These are phyloP conservation scores for Vitellaria paradoxa DNA, from an alignment of 179 eudicot species.

Conservation along the genomic window DNA sequence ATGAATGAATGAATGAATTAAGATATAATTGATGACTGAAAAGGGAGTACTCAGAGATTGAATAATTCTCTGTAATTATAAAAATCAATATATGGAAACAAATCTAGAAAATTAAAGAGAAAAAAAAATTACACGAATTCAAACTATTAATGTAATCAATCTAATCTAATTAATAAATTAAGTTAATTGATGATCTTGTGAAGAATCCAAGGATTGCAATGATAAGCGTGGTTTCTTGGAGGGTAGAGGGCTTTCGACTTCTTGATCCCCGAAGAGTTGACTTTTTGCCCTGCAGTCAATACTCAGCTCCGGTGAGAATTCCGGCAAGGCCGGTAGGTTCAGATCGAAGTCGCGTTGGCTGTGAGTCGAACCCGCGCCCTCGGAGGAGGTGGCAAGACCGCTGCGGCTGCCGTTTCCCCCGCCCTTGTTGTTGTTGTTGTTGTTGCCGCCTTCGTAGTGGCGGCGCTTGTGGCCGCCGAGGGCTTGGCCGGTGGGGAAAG, in stretches of 20 bases:
- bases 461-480: slow-evolving; percentile 79
- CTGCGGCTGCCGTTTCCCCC: slow-evolving; percentile 11
- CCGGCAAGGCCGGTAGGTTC: slow-evolving; percentile 55
- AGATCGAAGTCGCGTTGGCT: slow-evolving; percentile 40
- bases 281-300: slow-evolving; percentile 33
- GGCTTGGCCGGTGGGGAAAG: slow-evolving; percentile 64
- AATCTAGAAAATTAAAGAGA: neutral
- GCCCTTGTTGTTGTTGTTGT: slow-evolving; percentile 10
- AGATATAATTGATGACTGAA: too few relatives aligned
- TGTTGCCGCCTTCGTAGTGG: slow-evolving; percentile 60
- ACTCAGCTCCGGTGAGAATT: slow-evolving; percentile 22
- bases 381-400: slow-evolving; percentile 23
- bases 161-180: too few relatives aligned
- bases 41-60: neutral
- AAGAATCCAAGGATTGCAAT: neutral
- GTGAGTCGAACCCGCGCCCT: slow-evolving; percentile 27
- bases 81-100: neutral
- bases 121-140: neutral
- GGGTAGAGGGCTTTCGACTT: slow-evolving; percentile 53
- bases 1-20: neutral
- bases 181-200: neutral
- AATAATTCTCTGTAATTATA: neutral
- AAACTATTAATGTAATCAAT: neutral
- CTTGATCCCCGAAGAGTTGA: slow-evolving; percentile 38
- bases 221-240: slow-evolving; percentile 35